These are phyloP conservation scores for Lachnellula hyalina DNA, from an alignment of 2,329 filamentous ascomycete species.

Conservation along the genomic window DNA sequence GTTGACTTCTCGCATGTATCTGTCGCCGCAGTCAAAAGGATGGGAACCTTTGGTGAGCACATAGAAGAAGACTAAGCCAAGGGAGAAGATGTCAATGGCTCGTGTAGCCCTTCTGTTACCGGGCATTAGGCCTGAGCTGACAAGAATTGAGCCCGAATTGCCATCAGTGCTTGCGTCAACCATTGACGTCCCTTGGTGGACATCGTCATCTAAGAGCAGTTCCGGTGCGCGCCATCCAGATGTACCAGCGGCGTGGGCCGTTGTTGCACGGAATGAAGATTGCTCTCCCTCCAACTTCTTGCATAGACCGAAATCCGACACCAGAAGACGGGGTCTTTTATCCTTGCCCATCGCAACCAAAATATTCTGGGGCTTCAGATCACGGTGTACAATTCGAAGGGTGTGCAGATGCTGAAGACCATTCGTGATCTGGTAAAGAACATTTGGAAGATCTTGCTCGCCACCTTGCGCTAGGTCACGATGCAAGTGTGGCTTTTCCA, in stretches of 20 bases:
- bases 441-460: conserved; percentile 69
- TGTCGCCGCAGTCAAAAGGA: conserved; percentile 89
- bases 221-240: conserved; percentile 96
- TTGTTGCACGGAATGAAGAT: conserved; percentile 91
- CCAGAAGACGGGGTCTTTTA: conserved; percentile 74
- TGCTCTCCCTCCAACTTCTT: conserved; percentile 95
- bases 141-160: conserved; percentile 53
- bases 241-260: conserved; percentile 86
- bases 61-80: conserved; percentile 98
- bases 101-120: conserved; percentile 76
- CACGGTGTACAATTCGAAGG: conserved; percentile 90
- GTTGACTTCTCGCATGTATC: conserved; percentile 94
- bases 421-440: conserved; percentile 83
- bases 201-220: conserved; percentile 75
- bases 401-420: conserved; percentile 86
- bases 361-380: conserved; percentile 97
- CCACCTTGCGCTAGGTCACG: conserved; percentile 66
- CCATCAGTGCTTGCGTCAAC: conserved; percentile 52
- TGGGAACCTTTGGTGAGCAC: conserved; percentile 90
- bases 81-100: conserved; percentile 94
- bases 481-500: conserved; percentile 68
- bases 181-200: conserved; percentile 43
- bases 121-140: conserved; percentile 51
- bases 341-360: conserved; percentile 71
- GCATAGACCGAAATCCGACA: conserved; percentile 95